These are phyloP conservation scores for Luffa acutangula DNA, from an alignment of 306 rosid genomes.

Conservation along the genomic window DNA sequence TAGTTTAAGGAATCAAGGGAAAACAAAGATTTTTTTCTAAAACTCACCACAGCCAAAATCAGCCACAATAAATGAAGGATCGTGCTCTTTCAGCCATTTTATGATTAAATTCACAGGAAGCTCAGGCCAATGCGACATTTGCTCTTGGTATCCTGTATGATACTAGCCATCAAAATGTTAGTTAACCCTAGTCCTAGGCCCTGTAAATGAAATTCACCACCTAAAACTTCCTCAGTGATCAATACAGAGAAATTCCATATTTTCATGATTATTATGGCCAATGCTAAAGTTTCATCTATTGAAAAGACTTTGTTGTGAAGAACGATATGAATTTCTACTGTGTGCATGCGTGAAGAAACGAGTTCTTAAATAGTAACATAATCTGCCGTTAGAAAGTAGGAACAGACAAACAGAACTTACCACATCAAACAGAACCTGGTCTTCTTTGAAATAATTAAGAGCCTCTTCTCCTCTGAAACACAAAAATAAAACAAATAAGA, in stretches of 20 bases:
- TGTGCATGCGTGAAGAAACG: neutral
- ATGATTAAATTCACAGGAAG: constrained; percentile 68
- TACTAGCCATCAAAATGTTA: constrained; percentile 52
- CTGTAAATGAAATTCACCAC: neutral
- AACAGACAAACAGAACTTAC: constrained; percentile 26
- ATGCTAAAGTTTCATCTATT: neutral
- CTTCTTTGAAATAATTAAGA: constrained; percentile 66
- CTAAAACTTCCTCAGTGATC: neutral
- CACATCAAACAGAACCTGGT: constrained; percentile 51
- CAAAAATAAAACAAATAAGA: neutral
- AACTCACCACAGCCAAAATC: constrained; percentile 96
- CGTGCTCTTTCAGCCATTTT: constrained; percentile 66
- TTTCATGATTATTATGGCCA: neutral
- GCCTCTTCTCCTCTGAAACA: constrained; percentile 78
- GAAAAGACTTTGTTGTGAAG: neutral
- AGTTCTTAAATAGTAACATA: neutral
- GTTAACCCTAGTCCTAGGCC: neutral
- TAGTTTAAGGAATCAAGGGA: neutral
- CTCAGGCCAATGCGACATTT: constrained; percentile 95
- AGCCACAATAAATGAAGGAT: constrained; percentile 65
- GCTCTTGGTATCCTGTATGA: constrained; percentile 88
- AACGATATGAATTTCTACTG: neutral
- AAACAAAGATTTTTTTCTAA: neutral
- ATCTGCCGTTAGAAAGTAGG: neutral
- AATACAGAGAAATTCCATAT: neutral